Evolutionary conservation across 768 basidiomycete genomes (phyloP), one percentile per base, ranked within the genome.

Genomic region (Tylopilus plumbeoviolaceoides): DNA sequence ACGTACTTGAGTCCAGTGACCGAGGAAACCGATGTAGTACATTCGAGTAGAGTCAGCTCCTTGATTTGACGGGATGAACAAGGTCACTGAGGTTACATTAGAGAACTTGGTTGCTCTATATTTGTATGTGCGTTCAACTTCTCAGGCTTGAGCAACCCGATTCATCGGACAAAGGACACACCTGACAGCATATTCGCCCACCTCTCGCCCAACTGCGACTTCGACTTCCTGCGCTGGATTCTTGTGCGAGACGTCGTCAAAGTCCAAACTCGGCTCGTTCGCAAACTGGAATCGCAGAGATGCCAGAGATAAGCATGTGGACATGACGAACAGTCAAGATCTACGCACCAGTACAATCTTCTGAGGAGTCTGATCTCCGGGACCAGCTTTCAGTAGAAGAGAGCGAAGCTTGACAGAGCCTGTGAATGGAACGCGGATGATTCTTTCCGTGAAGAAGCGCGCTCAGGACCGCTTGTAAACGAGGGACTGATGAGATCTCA

Each of bases 121-220:
- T 23, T 23, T 23, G 23, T 23, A 41, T 42, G 15, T 15, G 15
- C 38, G 48, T 9, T 38, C 50, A 21, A 30, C 10, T 30, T n/a
- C n/a, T n/a, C n/a, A n/a, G n/a, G 7, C 7, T 30, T 30, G 28
- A 20, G 12, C 41, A 15, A 18, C 20, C 23, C 28, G 15, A 18
- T n/a, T 11, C 33, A 30, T 30, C 5, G 27, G 44, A 25, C 6
- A 25, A 10, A 21, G 28, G 21, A 70, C 78, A 52, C 65, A 87
- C 94, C 87, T 89, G 51, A 95, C 75, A 38, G 84, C 75, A 64
- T 95, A 95, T 68, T 95, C 91, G 38, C 88, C 91, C 12, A 91
- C 79, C 50, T 91, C 89, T 53, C 83, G 75, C 12, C 82, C 81
- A 59, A 85, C 78, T 0, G 85, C 80, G 6, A 93, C 73, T 14